Base-by-base conservation (phyloP, 176 grass and related monocot species). In the Aechmea fasciata region DNA sequence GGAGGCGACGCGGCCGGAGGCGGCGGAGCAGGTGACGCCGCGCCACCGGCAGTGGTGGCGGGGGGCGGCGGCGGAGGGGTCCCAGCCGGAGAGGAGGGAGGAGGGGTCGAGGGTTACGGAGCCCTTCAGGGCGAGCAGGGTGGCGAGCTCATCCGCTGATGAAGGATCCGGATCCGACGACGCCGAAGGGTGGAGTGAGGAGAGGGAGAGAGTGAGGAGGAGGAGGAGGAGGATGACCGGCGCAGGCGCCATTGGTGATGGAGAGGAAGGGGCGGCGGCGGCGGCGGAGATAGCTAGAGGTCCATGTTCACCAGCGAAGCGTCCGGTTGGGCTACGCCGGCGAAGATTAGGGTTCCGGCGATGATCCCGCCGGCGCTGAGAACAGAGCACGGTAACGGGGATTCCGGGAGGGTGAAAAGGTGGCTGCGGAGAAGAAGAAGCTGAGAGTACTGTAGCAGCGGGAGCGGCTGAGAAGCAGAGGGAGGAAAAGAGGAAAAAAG, bases 111-210 rank as follows among this genome's bases (percentile, higher is more conserved):
- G 17, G 50, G 77, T 57, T 26, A 87, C 71, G 51, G 83, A 61
- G 26, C 51, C 65, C 80, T 78, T 91, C 49, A 91, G 59, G 20
- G 77, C 69, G 66, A 87, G 73, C 41, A 91, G 88, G 11, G 84
- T 76, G 2, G 55, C 11, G 3, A 17, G 51, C 73, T 91, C 83
- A 55, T 61, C 55, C 55, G 20, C 20, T 19, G 55, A 61, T 61
- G 55, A 15, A 19, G 55, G 55, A 61, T 61, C 55, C 19, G 14
- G 20, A n/a, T n/a, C 10, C 55, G 17, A 0, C 33, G 48, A 26
- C 20, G 49, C 1, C 20, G 70, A 9, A 1, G 70, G 18, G n/a
- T 67, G 26, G 71, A 41, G 33, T 41, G 55, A 12, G 13, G 63
- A 67, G 9, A 67, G 67, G 0, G 77, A 63, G 71, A 61, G 11